phyloP scores from a whole-genome alignment of 164 flowering plant genomes.

The Tinospora cordifolia region DNA sequence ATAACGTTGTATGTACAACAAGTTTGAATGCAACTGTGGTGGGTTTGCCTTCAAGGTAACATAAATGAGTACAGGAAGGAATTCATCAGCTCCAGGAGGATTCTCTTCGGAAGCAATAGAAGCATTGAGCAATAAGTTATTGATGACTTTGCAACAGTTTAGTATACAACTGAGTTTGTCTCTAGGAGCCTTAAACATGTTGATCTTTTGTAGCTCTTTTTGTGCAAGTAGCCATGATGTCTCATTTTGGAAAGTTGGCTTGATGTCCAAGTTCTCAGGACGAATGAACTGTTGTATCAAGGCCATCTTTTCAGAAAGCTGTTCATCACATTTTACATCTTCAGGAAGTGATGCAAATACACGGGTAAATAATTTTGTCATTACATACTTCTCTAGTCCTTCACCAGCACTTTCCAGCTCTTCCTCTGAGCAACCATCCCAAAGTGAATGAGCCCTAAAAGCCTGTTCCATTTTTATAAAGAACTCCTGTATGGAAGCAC shows the following conservation, averaged over 20 bases:
- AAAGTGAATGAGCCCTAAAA: conserved; percentile 82
- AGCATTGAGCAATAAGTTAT: conserved; percentile 70
- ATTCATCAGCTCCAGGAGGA: conserved; percentile 98
- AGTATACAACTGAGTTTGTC: conserved; percentile 92
- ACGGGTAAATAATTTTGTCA: conserved; percentile 88
- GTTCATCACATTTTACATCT: conserved; percentile 64
- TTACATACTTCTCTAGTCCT: conserved; percentile 97
- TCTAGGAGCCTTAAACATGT: conserved; percentile 95
- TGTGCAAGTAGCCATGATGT: conserved; percentile 97
- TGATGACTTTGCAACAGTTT: conserved; percentile 81
- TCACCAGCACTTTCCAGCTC: conserved; percentile 96
- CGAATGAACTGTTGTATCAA: conserved; percentile 80
- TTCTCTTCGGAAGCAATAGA: conserved; percentile 67
- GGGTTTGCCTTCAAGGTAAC: conserved; percentile 96
- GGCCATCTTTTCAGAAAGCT: conserved; percentile 74
- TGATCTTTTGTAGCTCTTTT: conserved; percentile 89
- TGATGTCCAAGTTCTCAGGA: conserved; percentile 85
- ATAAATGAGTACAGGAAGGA: conserved; percentile 89
- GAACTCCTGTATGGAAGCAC: conserved; percentile 80
- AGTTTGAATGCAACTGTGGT: conserved; percentile 89
- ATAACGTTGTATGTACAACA: conserved; percentile 79
- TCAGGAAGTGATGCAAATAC: conserved; percentile 88
- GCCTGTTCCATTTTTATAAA: conserved; percentile 78
- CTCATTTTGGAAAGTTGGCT: conserved; percentile 78
- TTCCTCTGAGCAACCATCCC: conserved; percentile 88